These are phyloP conservation scores for Sicyos edulis DNA, from an alignment of 306 rosid species.

Conservation along the genomic window DNA sequence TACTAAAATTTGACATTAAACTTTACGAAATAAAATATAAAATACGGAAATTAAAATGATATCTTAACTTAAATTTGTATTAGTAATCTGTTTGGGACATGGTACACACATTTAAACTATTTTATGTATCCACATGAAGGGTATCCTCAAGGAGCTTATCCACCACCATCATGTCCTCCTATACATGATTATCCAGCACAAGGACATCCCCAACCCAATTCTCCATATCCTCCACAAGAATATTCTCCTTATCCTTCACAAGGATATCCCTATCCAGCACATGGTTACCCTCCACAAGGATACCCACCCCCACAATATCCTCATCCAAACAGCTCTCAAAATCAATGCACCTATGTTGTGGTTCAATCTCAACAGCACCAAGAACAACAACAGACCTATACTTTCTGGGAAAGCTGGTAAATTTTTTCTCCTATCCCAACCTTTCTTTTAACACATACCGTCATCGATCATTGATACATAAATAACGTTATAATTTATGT, in stretches of 20 bases:
- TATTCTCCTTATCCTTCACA: slow-evolving; percentile 19
- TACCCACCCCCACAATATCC: slow-evolving; percentile 29
- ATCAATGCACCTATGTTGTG: slow-evolving; percentile 9
- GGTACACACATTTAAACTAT: not conserved
- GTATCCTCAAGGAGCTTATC: slow-evolving; percentile 12
- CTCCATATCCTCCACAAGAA: not conserved
- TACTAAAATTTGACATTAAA: too few species aligned
- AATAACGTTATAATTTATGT: too few species aligned
- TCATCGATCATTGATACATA: too few species aligned
- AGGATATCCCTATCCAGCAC: slow-evolving; percentile 31
- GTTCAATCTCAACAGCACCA: slow-evolving; percentile 16
- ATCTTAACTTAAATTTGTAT: too few species aligned
- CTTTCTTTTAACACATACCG: too few species aligned
- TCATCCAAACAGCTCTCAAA: slow-evolving; percentile 22
- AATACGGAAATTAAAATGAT: too few species aligned
- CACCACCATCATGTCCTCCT: slow-evolving; percentile 19
- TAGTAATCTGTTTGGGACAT: not conserved
- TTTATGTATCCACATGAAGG: slow-evolving; percentile 3
- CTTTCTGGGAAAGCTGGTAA: slow-evolving; percentile 6
- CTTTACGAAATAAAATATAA: too few species aligned
- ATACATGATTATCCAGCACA: not conserved
- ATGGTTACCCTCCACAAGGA: slow-evolving; percentile 27
- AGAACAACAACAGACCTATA: not conserved
- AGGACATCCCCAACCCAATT: slow-evolving; percentile 12
- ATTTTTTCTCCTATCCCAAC: not conserved